Conservation (phyloP, 176 grass and related monocot genomes). For the Hsuehochloa calcarea region DNA sequence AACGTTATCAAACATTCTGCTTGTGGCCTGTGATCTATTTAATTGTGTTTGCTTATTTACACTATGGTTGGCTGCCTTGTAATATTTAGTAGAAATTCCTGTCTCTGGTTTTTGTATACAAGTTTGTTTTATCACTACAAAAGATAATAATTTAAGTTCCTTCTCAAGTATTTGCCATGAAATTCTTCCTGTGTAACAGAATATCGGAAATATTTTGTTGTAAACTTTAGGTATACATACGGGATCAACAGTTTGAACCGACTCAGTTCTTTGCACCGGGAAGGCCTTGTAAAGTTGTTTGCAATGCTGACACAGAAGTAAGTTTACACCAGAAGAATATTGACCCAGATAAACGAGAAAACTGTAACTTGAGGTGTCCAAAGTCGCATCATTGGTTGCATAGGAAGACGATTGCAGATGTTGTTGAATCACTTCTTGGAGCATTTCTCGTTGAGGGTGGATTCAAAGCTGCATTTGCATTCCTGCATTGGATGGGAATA, state of each 20-base stretch:
- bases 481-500: conserved; percentile 83
- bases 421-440: conserved; percentile 89
- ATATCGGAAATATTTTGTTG: conserved; percentile 18
- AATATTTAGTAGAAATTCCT: conserved; percentile 1
- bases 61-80: conserved; percentile 4
- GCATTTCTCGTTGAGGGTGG: conserved; percentile 90
- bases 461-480: conserved; percentile 90
- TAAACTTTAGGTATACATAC: conserved; percentile 78
- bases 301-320: conserved; percentile 55
- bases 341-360: conserved; percentile 40
- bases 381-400: conserved; percentile 90
- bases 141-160: not conserved
- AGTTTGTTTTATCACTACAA: conserved; percentile 7
- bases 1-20: not conserved
- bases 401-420: conserved; percentile 84
- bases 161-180: conserved; percentile 16
- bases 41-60: conserved; percentile 11
- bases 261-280: conserved; percentile 82
- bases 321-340: conserved; percentile 56
- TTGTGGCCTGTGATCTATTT: not conserved
- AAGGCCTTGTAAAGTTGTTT: conserved; percentile 76
- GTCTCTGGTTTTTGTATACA: not conserved
- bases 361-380: conserved; percentile 59
- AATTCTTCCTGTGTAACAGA: not conserved
- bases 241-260: conserved; percentile 76